phyloP scores from a whole-genome alignment of 2,329 filamentous ascomycete species.

The Trichoderma afroharzianum region DNA sequence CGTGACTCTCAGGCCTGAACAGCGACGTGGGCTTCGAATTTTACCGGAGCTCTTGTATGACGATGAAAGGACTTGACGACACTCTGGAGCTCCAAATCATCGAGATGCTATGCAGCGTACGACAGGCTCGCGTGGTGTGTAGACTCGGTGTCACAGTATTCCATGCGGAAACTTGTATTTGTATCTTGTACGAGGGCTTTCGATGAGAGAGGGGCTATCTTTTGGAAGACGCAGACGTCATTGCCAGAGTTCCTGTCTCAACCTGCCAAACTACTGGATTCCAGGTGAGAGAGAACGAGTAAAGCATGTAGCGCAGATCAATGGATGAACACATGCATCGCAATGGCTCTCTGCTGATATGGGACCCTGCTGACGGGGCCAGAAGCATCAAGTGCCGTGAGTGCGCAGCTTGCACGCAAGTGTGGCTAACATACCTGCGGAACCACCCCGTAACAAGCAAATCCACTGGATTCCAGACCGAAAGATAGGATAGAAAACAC shows the following conservation, averaged over 20 bases:
- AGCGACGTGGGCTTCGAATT: not conserved
- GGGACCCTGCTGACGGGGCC: not conserved
- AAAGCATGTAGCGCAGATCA: not conserved
- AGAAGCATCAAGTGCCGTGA: not conserved
- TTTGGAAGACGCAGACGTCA: not conserved
- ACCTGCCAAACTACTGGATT: not conserved
- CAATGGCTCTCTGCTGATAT: not conserved
- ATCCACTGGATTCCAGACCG: not conserved
- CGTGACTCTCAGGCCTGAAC: not conserved
- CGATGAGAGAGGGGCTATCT: not conserved
- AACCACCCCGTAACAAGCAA: not conserved
- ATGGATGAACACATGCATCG: not conserved
- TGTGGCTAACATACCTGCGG: not conserved
- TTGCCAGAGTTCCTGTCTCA: not conserved
- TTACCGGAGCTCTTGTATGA: conserved; percentile 13
- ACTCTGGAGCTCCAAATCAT: not conserved
- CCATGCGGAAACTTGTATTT: not conserved
- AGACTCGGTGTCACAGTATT: not conserved
- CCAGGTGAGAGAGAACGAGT: not conserved
- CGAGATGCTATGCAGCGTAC: conserved; percentile 3
- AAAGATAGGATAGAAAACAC: not conserved
- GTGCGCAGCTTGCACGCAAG: not conserved
- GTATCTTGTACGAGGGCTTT: conserved; percentile 3
- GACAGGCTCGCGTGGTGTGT: conserved; percentile 14
- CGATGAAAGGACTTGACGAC: not conserved